phyloP scores from a whole-genome alignment of 2,329 filamentous ascomycete genomes.

The Alternaria gansuensis region DNA sequence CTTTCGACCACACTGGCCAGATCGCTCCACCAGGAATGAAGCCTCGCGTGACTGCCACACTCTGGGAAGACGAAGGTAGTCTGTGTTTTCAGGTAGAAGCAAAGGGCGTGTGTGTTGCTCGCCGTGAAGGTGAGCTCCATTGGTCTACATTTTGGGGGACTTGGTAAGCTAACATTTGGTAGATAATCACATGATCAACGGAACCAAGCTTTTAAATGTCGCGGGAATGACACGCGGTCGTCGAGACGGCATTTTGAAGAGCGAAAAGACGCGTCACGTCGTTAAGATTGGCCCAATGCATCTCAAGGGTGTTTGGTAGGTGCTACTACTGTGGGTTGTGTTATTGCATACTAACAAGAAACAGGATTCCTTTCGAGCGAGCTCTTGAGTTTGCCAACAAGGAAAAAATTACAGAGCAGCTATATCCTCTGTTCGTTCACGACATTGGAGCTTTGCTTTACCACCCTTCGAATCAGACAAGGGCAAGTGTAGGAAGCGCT shows the following conservation, averaged over 20 bases:
- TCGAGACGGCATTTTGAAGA: constrained; percentile 95
- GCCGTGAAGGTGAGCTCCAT: constrained; percentile 75
- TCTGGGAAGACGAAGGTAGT: constrained; percentile 98
- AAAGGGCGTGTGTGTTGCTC: constrained; percentile 92
- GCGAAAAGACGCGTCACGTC: constrained; percentile 94
- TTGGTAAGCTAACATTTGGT: constrained; percentile 3
- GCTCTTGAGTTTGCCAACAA: constrained; percentile 99
- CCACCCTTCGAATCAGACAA: constrained; percentile 86
- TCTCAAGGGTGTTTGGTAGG: constrained; percentile 73
- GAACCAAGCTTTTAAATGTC: constrained; percentile 95
- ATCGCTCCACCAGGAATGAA: constrained; percentile 93
- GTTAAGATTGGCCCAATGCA: constrained; percentile 99
- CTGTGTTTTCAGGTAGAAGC: constrained; percentile 98
- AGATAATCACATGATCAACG: constrained; percentile 99
- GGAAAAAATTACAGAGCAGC: constrained; percentile 95
- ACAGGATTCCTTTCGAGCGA: constrained; percentile 95
- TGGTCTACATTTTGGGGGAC: constrained; percentile 15
- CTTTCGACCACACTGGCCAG: constrained; percentile 90
- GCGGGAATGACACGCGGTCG: constrained; percentile 97
- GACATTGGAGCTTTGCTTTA: constrained; percentile 95
- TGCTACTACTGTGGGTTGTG: not conserved
- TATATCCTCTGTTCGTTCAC: constrained; percentile 97
- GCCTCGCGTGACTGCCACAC: constrained; percentile 90
- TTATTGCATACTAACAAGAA: constrained; percentile 17
- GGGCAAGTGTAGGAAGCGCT: constrained; percentile 76